phyloP scores from a whole-genome alignment of 2,329 filamentous ascomycete species.

The Stemphylium beticola region DNA sequence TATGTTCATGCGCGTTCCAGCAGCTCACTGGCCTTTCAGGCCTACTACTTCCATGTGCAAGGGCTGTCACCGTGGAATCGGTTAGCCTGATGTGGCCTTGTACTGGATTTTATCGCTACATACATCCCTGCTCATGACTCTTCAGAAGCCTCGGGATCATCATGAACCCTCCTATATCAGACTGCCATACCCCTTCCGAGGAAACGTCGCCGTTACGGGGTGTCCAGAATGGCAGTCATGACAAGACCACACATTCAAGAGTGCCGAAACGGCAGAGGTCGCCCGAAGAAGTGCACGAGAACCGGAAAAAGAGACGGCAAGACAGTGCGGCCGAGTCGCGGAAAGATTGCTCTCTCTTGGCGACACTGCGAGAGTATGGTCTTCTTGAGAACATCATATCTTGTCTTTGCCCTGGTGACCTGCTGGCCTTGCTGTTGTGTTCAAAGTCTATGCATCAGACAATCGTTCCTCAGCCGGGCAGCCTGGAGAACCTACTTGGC shows the following conservation, averaged over 20 bases:
- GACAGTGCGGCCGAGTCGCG: background rate
- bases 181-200: background rate
- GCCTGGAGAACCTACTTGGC: slow-evolving; percentile 33
- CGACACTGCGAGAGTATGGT: slow-evolving; percentile 36
- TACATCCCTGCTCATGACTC: slow-evolving; percentile 12
- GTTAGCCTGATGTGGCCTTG: slow-evolving; percentile 1
- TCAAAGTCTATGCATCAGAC: slow-evolving; percentile 34
- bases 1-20: slow-evolving; percentile 5
- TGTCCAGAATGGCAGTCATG: background rate
- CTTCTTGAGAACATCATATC: slow-evolving; percentile 34
- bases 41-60: background rate
- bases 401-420: slow-evolving; percentile 33
- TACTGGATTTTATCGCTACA: background rate
- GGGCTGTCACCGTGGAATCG: slow-evolving; percentile 1
- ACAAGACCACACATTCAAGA: background rate
- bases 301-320: slow-evolving; percentile 17
- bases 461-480: slow-evolving; percentile 31
- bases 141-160: slow-evolving; percentile 2
- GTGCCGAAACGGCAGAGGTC: slow-evolving; percentile 33
- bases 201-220: background rate
- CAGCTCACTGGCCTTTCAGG: background rate
- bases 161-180: background rate
- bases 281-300: slow-evolving; percentile 1
- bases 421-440: slow-evolving; percentile 36
- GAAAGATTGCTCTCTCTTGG: slow-evolving; percentile 23